Conservation (phyloP, 768 basidiomycete genomes). For the Russula sp. region DNA sequence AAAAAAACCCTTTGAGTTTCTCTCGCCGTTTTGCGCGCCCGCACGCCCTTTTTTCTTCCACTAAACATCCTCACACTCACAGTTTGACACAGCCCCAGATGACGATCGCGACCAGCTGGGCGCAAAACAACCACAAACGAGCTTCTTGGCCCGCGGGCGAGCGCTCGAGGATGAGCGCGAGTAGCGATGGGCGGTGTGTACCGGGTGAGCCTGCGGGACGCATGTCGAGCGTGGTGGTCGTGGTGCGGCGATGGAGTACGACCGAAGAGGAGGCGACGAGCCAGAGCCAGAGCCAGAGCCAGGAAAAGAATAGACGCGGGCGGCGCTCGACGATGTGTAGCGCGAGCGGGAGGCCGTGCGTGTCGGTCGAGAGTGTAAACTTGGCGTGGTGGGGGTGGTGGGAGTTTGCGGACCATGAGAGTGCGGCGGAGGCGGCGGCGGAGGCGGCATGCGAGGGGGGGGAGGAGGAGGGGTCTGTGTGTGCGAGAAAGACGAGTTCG, state of each 20-base stretch:
- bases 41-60: too few species aligned
- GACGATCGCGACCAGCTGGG: conserved; percentile 7
- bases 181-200: conserved; percentile 9
- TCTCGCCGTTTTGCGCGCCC: too few species aligned
- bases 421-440: too few species aligned
- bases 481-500: conserved; percentile 57
- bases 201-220: conserved; percentile 16
- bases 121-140: conserved; percentile 13
- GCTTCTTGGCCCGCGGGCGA: conserved; percentile 21
- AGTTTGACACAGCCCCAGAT: conserved; percentile 12
- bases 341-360: conserved; percentile 17
- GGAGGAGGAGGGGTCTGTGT: conserved; percentile 28
- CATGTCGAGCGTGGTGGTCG: conserved; percentile 2
- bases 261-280: too few species aligned
- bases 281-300: too few species aligned
- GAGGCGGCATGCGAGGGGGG: conserved; percentile 29
- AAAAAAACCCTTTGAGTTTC: too few species aligned
- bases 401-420: not conserved
- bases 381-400: not conserved
- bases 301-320: not conserved
- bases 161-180: conserved; percentile 10
- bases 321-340: conserved; percentile 16
- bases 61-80: conserved; percentile 3
- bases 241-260: too few species aligned
- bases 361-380: conserved; percentile 16